Conservation (phyloP, 2,329 filamentous ascomycete species). For the Hymenoscyphus repandus region DNA sequence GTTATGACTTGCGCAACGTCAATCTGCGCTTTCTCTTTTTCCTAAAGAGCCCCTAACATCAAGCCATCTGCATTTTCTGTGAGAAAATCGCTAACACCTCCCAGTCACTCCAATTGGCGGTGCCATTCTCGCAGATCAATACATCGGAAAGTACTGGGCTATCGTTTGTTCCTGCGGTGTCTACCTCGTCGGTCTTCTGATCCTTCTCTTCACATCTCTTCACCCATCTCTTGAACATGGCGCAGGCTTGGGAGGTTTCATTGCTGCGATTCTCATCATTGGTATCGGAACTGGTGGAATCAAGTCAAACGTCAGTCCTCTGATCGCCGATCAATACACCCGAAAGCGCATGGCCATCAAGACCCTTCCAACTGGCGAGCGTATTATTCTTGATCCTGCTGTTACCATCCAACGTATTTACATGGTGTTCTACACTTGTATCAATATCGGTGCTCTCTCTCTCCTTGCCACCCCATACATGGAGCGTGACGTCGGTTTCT, state of each 20-base stretch:
- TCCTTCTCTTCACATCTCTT: conserved; percentile 48
- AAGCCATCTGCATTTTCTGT: too few species aligned
- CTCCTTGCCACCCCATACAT: conserved; percentile 39
- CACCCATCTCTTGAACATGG: conserved; percentile 40
- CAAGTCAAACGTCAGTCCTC: conserved; percentile 62
- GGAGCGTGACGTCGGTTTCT: conserved; percentile 44
- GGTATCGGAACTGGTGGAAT: conserved; percentile 45
- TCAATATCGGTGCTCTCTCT: conserved; percentile 57
- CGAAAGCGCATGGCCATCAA: conserved; percentile 39
- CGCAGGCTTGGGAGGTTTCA: conserved; percentile 45
- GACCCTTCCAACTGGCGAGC: conserved; percentile 47
- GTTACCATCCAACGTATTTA: conserved; percentile 46
- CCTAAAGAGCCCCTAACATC: too few species aligned
- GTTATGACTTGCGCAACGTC: too few species aligned
- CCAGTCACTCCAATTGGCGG: conserved; percentile 34
- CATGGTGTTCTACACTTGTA: conserved; percentile 57
- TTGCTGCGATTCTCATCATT: conserved; percentile 44
- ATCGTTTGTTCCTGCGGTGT: conserved; percentile 45
- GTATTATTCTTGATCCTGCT: conserved; percentile 55
- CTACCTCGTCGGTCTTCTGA: conserved; percentile 46
- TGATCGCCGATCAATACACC: conserved; percentile 54
- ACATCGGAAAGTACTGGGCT: conserved; percentile 57
- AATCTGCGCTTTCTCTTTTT: too few species aligned
- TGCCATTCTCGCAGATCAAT: conserved; percentile 47
- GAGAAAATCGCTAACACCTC: neutral